phyloP scores from a whole-genome alignment of 495 filamentous ascomycete species.

The Trichoderma gamsii region DNA sequence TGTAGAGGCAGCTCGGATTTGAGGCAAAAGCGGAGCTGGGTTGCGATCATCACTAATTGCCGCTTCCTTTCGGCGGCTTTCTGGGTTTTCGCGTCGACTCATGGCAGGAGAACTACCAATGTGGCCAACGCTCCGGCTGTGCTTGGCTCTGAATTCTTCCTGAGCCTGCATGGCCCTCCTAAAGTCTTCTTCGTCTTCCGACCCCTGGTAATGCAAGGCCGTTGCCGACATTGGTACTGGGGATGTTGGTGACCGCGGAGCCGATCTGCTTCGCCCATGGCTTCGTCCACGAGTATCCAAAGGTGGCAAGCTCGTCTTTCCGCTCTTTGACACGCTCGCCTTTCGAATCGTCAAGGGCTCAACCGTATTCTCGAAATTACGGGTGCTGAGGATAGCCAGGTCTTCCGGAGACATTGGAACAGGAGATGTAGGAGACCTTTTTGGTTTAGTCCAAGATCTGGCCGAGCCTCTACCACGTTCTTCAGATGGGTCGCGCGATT shows the following conservation, averaged over 20 bases:
- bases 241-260: constrained; percentile 67
- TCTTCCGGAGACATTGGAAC: constrained; percentile 90
- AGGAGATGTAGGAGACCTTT: constrained; percentile 82
- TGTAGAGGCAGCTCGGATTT: constrained; percentile 26
- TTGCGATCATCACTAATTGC: constrained; percentile 18
- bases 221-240: constrained; percentile 60
- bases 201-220: constrained; percentile 36
- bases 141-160: constrained; percentile 54
- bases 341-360: constrained; percentile 41
- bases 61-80: constrained; percentile 38
- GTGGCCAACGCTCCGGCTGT: constrained; percentile 52
- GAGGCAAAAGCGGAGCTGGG: constrained; percentile 17
- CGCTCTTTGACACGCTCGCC: constrained; percentile 29
- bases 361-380: constrained; percentile 27
- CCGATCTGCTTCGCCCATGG: constrained; percentile 45
- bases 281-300: constrained; percentile 50
- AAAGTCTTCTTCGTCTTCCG: constrained; percentile 57
- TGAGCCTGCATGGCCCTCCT: constrained; percentile 54
- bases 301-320: constrained; percentile 42
- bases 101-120: constrained; percentile 40
- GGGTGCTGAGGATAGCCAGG: constrained; percentile 51
- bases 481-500: constrained; percentile 55
- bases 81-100: constrained; percentile 48
- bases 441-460: constrained; percentile 64
- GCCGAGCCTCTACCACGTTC: constrained; percentile 59